Evolutionary conservation across 805 yeast genomes (phyloP).

Genomic region (Sungouiella thailandica): DNA sequence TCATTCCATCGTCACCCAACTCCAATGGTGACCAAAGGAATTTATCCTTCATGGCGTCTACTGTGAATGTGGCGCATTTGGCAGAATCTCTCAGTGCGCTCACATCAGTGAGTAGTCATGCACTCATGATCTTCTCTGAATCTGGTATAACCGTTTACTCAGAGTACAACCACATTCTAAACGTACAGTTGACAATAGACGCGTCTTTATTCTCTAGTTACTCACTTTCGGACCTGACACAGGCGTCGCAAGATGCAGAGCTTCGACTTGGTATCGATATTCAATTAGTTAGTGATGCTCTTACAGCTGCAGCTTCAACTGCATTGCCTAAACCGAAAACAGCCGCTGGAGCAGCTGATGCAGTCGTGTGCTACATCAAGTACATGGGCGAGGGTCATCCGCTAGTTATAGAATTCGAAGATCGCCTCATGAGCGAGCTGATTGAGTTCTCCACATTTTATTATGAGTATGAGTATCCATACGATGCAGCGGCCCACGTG

Average conservation of each 20-base stretch:
- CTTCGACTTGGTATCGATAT: constrained; percentile 33
- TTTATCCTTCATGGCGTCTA: constrained; percentile 29
- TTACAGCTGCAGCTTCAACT: constrained; percentile 26
- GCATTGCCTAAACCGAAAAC: constrained; percentile 6
- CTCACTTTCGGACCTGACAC: constrained; percentile 13
- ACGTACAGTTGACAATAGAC: constrained; percentile 32
- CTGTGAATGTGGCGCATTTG: constrained; percentile 33
- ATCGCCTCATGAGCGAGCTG: constrained; percentile 34
- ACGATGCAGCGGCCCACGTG: constrained; percentile 12
- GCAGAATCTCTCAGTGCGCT: constrained; percentile 32
- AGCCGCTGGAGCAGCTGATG: constrained; percentile 8
- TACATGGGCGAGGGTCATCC: constrained; percentile 39
- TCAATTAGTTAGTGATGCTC: constrained; percentile 30
- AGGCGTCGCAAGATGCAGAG: constrained; percentile 3
- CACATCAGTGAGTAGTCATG: constrained; percentile 28
- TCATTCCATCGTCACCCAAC: constrained; percentile 11
- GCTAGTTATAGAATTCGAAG: constrained; percentile 38
- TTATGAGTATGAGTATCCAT: constrained; percentile 24
- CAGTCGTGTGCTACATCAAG: constrained; percentile 30
- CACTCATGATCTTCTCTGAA: constrained; percentile 28
- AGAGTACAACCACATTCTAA: constrained; percentile 33
- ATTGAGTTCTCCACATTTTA: constrained; percentile 38
- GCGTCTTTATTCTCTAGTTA: constrained; percentile 31
- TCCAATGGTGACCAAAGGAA: not conserved
- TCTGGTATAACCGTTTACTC: constrained; percentile 30